A percentile compares a stretch with the other conserved stretches of the same genome.
These are phyloP conservation scores for Globisporangium uncinulatum DNA, from an alignment of 352 stramenopile species.

Conservation along the genomic window DNA sequence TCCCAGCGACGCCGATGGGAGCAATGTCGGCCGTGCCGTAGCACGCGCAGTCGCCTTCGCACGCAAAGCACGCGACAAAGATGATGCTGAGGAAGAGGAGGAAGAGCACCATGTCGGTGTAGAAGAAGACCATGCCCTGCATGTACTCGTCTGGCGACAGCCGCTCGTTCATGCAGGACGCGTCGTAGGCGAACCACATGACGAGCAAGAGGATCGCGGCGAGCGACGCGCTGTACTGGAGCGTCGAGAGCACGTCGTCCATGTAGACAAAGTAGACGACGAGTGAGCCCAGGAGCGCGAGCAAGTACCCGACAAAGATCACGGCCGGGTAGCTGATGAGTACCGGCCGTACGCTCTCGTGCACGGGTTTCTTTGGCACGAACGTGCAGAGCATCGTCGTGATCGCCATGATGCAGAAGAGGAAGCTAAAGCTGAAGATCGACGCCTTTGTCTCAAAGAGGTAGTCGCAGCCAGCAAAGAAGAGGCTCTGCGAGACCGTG, in stretches of 20 bases:
- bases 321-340: constrained; percentile 59
- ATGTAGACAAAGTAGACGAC: constrained; percentile 62
- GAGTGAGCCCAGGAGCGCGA: constrained; percentile 51
- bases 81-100: constrained; percentile 74
- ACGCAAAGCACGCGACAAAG: constrained; percentile 71
- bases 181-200: constrained; percentile 79
- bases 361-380: constrained; percentile 31
- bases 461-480: constrained; percentile 50
- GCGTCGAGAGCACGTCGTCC: constrained; percentile 35
- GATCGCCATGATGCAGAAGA: constrained; percentile 57
- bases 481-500: constrained; percentile 53
- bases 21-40: constrained; percentile 68
- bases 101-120: constrained; percentile 81
- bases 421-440: constrained; percentile 60
- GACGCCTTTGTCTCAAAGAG: constrained; percentile 52
- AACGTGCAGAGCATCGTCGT: constrained; percentile 51
- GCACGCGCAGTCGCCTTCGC: constrained; percentile 66
- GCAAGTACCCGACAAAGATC: constrained; percentile 43
- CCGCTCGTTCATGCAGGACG: constrained; percentile 71
- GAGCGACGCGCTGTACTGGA: constrained; percentile 53
- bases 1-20: constrained; percentile 28
- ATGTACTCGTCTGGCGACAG: constrained; percentile 78
- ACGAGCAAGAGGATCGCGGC: constrained; percentile 56
- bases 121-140: constrained; percentile 82
- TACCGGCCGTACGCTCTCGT: constrained; percentile 21